Evolutionary conservation across 768 basidiomycete genomes (phyloP), one percentile per base, ranked within the genome.

Genomic region (Serendipita vermifera): DNA sequence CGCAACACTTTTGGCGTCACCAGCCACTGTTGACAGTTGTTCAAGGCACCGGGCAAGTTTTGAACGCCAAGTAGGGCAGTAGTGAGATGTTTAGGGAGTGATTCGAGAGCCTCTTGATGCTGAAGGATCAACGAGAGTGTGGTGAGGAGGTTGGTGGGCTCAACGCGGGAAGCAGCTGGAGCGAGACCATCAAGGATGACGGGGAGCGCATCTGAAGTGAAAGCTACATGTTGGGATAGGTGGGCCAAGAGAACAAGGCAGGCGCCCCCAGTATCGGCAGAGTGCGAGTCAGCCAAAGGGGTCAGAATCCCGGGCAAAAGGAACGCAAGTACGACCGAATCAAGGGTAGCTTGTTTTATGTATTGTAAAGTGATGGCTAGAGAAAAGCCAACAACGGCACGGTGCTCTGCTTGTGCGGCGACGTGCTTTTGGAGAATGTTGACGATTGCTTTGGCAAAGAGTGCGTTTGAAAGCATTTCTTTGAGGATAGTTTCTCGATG

Each of bases 371-470:
- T 69, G 0, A 77, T 78, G 5, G 85, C 82, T 5, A 85, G 77
- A 67, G 89, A 87, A 70, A 97, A 97, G 0, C 82, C 81, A 39
- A 90, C 68, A 14, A 98, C 69, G 0, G 85, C 78, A 33, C 82
- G 82, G 65, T 94, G 82, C 59, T 70, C 62, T 63, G 79, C 78
- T 55, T 83, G 57, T 0, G 81, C 75, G 17, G 63, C 64, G 33
- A 65, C 56, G 7, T 68, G 66, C 7, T 60, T 59, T 0, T 86
- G 82, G 2, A 94, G 75, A 13, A 94, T 67, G 3, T 73, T 72
- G 1, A 79, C 70, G 5, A 89, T 71, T 60, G 87, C 86, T 17
- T 85, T 82, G 3, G 90, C 78, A 3, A 91, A 69, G 29, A 86
- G 83, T 17, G 76, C 69, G 54, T 82, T 80, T 58, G 76, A 75